Evolutionary conservation across 179 eudicot species (phyloP).

Genomic region (Amaranthus tricolor): DNA sequence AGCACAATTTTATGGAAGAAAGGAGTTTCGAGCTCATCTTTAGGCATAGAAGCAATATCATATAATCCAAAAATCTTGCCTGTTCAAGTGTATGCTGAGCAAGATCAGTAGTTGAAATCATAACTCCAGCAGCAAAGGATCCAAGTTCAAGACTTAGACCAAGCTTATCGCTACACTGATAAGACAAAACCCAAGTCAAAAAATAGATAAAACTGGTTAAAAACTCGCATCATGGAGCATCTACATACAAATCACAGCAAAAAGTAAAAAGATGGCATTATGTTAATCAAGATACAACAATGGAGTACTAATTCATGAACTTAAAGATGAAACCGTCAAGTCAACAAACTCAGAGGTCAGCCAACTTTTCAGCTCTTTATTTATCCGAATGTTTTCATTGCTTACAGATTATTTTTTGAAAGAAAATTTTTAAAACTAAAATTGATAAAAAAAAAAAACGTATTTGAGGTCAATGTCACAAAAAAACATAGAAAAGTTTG

Average conservation of each 20-base stretch:
- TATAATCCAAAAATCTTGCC: slow-evolving; percentile 37
- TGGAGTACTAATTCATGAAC: neutral
- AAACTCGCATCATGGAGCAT: neutral
- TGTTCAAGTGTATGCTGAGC: slow-evolving; percentile 94
- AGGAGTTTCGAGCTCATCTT: neutral
- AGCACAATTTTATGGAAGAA: neutral
- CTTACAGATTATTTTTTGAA: too few relatives aligned
- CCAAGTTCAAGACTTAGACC: slow-evolving; percentile 93
- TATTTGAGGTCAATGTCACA: too few relatives aligned
- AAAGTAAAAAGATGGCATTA: neutral
- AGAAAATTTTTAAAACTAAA: too few relatives aligned
- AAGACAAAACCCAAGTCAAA: slow-evolving; percentile 25
- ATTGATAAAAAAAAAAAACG: too few relatives aligned
- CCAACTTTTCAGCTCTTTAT: neutral
- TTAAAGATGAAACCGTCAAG: neutral
- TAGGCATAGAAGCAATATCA: neutral
- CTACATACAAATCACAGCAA: neutral
- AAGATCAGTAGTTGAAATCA: slow-evolving; percentile 94
- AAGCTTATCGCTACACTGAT: slow-evolving; percentile 92
- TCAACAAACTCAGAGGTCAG: neutral
- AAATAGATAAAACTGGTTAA: neutral
- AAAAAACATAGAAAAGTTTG: too few relatives aligned
- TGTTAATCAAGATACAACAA: neutral
- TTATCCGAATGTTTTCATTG: neutral
- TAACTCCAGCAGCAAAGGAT: slow-evolving; percentile 97